Evolutionary conservation across 2,329 filamentous ascomycete genomes (phyloP).

Genomic region (Bipolaris gigantea): DNA sequence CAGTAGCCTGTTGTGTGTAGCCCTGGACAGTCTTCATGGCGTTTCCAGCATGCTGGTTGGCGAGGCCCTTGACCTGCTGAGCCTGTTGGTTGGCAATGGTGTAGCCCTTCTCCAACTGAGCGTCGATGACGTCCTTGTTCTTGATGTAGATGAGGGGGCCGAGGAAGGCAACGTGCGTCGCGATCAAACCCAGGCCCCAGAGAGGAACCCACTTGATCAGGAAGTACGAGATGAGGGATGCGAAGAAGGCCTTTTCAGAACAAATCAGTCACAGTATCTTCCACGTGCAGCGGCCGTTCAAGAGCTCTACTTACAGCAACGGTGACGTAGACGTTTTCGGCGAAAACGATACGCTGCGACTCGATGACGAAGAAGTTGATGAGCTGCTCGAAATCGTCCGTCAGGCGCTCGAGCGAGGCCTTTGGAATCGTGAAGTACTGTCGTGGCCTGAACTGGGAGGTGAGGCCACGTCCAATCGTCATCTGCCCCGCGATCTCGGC

Average conservation of each 20-base stretch:
- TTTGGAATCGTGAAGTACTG: slow-evolving; percentile 68
- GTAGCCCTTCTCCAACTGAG: slow-evolving; percentile 58
- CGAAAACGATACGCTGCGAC: slow-evolving; percentile 67
- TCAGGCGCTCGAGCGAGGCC: slow-evolving; percentile 62
- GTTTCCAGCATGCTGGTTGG: slow-evolving; percentile 61
- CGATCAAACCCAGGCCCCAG: slow-evolving; percentile 64
- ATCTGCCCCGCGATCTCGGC: slow-evolving; percentile 61
- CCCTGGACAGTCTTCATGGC: slow-evolving; percentile 61
- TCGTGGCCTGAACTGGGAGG: slow-evolving; percentile 63
- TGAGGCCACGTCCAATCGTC: slow-evolving; percentile 60
- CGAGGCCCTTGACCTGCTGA: slow-evolving; percentile 61
- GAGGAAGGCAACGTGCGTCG: slow-evolving; percentile 59
- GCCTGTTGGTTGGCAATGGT: slow-evolving; percentile 61
- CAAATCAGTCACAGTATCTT: slow-evolving; percentile 6
- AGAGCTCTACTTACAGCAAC: slow-evolving; percentile 55
- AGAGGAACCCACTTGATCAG: slow-evolving; percentile 67
- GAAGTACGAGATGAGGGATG: slow-evolving; percentile 63
- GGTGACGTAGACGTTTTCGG: slow-evolving; percentile 65
- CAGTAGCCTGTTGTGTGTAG: slow-evolving; percentile 62
- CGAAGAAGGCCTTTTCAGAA: slow-evolving; percentile 57
- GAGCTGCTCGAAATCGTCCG: slow-evolving; percentile 65
- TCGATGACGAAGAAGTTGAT: slow-evolving; percentile 71
- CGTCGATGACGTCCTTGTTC: slow-evolving; percentile 67
- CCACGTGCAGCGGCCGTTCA: not conserved
- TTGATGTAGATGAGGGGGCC: slow-evolving; percentile 64